A percentile compares a stretch with the other conserved stretches of the same genome.
These are phyloP conservation scores for Hanseniaspora clermontiae DNA, from an alignment of 805 yeast genomes.

Conservation along the genomic window DNA sequence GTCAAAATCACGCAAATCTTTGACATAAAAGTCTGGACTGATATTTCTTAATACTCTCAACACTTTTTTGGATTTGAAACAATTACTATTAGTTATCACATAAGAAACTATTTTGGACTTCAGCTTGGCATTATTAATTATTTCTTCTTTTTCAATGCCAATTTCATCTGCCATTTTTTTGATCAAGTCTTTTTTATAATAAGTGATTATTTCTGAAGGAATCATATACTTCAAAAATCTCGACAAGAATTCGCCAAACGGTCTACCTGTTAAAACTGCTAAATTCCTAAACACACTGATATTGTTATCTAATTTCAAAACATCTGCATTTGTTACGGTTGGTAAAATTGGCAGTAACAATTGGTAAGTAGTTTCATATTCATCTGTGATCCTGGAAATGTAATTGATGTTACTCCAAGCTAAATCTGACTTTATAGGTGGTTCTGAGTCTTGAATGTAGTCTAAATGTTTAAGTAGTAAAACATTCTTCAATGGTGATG, in stretches of 20 bases:
- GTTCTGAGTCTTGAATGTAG: background rate
- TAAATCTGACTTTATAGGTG: constrained; percentile 7
- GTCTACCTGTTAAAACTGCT: constrained; percentile 52
- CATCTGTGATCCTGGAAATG: constrained; percentile 37
- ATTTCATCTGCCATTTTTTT: constrained; percentile 24
- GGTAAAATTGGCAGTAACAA: constrained; percentile 70
- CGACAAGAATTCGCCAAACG: constrained; percentile 46
- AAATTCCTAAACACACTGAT: constrained; percentile 46
- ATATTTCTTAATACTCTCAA: constrained; percentile 4
- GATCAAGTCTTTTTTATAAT: constrained; percentile 50
- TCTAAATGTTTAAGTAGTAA: constrained; percentile 14
- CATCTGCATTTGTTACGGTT: constrained; percentile 49
- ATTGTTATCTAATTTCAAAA: constrained; percentile 39
- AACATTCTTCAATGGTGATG: constrained; percentile 9
- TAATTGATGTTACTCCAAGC: constrained; percentile 32
- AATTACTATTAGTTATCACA: constrained; percentile 6
- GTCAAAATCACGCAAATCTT: background rate
- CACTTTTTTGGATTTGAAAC: constrained; percentile 7
- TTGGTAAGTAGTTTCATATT: constrained; percentile 60
- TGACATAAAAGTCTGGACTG: background rate
- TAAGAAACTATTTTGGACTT: constrained; percentile 1
- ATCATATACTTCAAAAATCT: constrained; percentile 63
- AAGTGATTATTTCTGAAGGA: constrained; percentile 54
- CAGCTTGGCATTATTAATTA: background rate
- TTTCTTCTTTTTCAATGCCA: background rate